These are phyloP conservation scores for Dioscorea zingiberensis DNA, from an alignment of 106 monocot genomes.

Conservation along the genomic window DNA sequence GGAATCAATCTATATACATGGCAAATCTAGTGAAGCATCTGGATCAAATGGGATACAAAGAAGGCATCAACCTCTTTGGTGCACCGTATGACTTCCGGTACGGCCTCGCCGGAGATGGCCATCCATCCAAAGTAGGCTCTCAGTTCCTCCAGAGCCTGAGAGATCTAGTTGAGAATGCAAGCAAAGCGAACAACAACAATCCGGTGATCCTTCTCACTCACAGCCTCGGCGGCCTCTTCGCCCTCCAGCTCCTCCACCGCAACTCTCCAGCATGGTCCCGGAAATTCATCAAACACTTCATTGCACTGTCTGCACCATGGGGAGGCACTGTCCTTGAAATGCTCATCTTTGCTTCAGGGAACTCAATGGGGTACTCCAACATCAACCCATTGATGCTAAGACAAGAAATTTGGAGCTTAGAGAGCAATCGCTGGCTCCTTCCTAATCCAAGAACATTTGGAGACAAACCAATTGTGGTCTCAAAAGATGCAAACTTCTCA, in stretches of 20 bases:
- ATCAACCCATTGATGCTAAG: neutral
- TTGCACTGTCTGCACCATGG: constrained; percentile 1
- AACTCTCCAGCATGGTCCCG: neutral
- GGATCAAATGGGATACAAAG: constrained; percentile 2
- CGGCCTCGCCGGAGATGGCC: constrained; percentile 2
- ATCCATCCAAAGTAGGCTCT: constrained; percentile 4
- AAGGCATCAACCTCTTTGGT: constrained; percentile 9
- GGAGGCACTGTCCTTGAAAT: constrained; percentile 1
- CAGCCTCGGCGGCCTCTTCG: constrained; percentile 6
- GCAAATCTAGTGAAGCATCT: neutral
- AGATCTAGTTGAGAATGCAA: neutral
- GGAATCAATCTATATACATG: neutral
- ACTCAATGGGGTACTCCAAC: neutral
- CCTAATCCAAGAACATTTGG: neutral
- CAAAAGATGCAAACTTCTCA: neutral
- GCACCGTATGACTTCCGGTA: constrained; percentile 15
- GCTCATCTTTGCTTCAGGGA: neutral
- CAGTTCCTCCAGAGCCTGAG: neutral
- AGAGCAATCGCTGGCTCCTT: neutral
- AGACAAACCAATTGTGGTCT: neutral
- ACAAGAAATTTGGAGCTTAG: neutral
- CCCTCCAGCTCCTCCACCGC: constrained; percentile 2
- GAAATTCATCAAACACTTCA: constrained; percentile 1
- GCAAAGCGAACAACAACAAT: neutral
- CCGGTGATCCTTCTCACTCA: constrained; percentile 7